phyloP scores from a whole-genome alignment of 345 rosid genomes.

The Pugionium cornutum region DNA sequence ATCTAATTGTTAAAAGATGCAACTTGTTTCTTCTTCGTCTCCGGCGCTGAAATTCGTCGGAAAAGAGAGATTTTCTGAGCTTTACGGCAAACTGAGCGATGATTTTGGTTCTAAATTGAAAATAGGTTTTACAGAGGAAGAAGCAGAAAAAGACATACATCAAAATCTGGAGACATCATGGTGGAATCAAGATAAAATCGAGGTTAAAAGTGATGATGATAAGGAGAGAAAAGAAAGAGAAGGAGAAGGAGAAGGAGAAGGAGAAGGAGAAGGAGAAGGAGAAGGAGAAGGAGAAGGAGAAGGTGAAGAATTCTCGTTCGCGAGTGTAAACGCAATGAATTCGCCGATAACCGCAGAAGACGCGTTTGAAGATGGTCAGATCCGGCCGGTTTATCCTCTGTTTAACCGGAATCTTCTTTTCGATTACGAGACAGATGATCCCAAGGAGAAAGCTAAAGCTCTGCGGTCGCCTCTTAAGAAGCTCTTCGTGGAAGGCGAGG shows the following conservation, averaged over 20 bases:
- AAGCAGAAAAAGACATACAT: not conserved
- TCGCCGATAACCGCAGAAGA: slow-evolving; percentile 55
- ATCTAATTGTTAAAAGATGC: slow-evolving; percentile 26
- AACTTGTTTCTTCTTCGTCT: slow-evolving; percentile 32
- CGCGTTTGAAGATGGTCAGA: slow-evolving; percentile 51
- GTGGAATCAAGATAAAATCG: slow-evolving; percentile 6
- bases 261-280: slow-evolving; percentile 42
- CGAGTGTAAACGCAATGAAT: slow-evolving; percentile 34
- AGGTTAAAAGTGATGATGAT: not conserved
- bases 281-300: slow-evolving; percentile 34
- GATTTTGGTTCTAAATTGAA: slow-evolving; percentile 32
- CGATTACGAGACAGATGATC: not conserved
- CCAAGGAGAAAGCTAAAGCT: not conserved
- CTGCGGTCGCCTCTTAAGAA: slow-evolving; percentile 50
- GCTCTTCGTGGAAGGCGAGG: slow-evolving; percentile 52
- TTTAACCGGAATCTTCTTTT: slow-evolving; percentile 42
- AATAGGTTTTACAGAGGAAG: not conserved
- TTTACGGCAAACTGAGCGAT: slow-evolving; percentile 14
- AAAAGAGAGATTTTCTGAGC: slow-evolving; percentile 27
- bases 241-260: slow-evolving; percentile 41
- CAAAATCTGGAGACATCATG: not conserved
- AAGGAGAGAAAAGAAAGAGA: slow-evolving; percentile 20
- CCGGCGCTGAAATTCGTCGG: slow-evolving; percentile 16
- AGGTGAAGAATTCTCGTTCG: slow-evolving; percentile 53
- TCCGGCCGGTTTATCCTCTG: slow-evolving; percentile 53